A percentile compares a stretch with the other conserved stretches of the same genome.
Evolutionary conservation across 2,329 filamentous ascomycete species (phyloP).

Genomic region (Colletotrichum gloeosporioides): DNA sequence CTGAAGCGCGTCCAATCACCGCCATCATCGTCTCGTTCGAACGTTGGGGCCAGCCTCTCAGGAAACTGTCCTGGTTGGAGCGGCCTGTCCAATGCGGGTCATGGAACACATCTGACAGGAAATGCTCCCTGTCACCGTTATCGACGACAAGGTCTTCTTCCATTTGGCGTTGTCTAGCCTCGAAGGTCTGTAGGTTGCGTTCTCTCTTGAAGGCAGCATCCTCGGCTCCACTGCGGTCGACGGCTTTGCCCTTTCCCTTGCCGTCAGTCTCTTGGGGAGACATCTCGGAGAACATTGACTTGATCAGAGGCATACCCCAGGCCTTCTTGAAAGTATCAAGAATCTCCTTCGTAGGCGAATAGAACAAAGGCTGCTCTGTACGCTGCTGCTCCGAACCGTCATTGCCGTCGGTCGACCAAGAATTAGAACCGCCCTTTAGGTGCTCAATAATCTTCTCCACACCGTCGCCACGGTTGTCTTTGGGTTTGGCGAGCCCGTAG

Average conservation of each 20-base stretch:
- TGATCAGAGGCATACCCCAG: background rate
- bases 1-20: background rate
- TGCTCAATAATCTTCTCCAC: no score
- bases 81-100: background rate
- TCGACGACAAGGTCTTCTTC: background rate
- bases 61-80: background rate
- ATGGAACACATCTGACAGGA: background rate
- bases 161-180: background rate
- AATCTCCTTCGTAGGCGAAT: background rate
- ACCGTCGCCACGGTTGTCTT: background rate
- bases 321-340: background rate
- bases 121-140: background rate
- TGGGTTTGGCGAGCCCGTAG: background rate
- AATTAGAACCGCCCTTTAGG: background rate
- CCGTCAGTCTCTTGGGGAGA: background rate
- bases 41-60: no score
- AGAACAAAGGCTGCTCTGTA: background rate
- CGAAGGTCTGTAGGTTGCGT: background rate
- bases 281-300: background rate
- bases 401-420: background rate
- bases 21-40: background rate
- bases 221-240: background rate
- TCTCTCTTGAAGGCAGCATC: no score
- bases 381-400: background rate
- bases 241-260: background rate